phyloP scores from a whole-genome alignment of 495 filamentous ascomycete species.

The Penicillium herquei region DNA sequence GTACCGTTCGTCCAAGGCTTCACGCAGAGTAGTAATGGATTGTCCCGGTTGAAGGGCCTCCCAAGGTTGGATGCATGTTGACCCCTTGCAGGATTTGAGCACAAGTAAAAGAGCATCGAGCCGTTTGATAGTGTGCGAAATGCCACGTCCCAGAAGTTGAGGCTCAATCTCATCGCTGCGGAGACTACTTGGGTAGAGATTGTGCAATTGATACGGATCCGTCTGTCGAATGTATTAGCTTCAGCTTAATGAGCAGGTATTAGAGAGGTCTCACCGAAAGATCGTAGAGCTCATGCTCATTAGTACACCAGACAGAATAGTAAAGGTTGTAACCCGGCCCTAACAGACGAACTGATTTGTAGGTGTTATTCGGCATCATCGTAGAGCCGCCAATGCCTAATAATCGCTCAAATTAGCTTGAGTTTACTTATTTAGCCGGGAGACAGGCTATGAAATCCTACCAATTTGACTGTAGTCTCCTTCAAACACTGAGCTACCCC shows the following conservation, averaged over 20 bases:
- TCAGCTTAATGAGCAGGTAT: background rate
- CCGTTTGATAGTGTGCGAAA: conserved; percentile 46
- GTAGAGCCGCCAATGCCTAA: conserved; percentile 23
- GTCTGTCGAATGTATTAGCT: conserved; percentile 22
- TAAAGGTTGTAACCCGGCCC: conserved; percentile 55
- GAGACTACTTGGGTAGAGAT: conserved; percentile 46
- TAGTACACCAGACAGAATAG: conserved; percentile 66
- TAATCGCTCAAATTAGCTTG: background rate
- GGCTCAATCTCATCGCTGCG: conserved; percentile 1
- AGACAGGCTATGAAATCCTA: conserved; percentile 10
- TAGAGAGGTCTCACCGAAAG: conserved; percentile 39
- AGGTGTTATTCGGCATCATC: conserved; percentile 54
- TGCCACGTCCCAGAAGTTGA: conserved; percentile 42
- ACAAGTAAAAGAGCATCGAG: conserved; percentile 63
- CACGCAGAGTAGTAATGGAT: conserved; percentile 31
- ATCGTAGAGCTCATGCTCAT: conserved; percentile 65
- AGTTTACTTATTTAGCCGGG: background rate
- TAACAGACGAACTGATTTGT: conserved; percentile 60
- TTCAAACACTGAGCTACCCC: conserved; percentile 55
- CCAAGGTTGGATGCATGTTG: conserved; percentile 59
- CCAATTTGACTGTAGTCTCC: conserved; percentile 37
- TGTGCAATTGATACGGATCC: conserved; percentile 60
- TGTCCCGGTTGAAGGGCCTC: conserved; percentile 53
- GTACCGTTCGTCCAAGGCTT: conserved; percentile 47
- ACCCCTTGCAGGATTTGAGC: conserved; percentile 61